phyloP scores from a whole-genome alignment of 768 basidiomycete species.

The Lepiota brunneoincarnata region DNA sequence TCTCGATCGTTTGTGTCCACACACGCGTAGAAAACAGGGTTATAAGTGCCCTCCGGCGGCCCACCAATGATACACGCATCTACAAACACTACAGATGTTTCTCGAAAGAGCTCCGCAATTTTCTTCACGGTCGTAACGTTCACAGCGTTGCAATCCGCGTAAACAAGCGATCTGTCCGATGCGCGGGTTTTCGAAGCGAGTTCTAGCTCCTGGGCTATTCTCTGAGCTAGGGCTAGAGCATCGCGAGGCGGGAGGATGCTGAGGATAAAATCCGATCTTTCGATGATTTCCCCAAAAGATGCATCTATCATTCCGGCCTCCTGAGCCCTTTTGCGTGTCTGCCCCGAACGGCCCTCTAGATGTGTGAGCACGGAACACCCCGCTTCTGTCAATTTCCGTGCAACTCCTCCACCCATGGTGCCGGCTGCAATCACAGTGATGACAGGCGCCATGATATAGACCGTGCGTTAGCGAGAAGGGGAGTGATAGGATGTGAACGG shows the following conservation, averaged over 20 bases:
- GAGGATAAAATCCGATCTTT: constrained; percentile 43
- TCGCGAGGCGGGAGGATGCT: constrained; percentile 59
- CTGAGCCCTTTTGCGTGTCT: constrained; percentile 43
- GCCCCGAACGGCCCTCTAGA: constrained; percentile 50
- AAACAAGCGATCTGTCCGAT: constrained; percentile 28
- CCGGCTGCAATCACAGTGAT: constrained; percentile 55
- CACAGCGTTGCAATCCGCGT: constrained; percentile 59
- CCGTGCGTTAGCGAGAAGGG: no score
- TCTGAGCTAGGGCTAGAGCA: constrained; percentile 43
- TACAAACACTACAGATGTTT: constrained; percentile 38
- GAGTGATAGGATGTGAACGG: no score
- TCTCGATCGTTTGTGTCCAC: constrained; percentile 33
- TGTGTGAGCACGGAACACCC: constrained; percentile 55
- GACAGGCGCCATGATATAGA: constrained; percentile 11
- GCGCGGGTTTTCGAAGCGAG: constrained; percentile 12
- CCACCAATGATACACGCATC: constrained; percentile 59
- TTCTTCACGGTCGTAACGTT: constrained; percentile 46
- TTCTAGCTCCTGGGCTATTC: constrained; percentile 31
- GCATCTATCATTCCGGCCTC: constrained; percentile 47
- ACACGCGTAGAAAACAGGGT: constrained; percentile 58
- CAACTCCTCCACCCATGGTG: constrained; percentile 60
- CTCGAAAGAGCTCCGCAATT: constrained; percentile 42
- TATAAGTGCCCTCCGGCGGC: constrained; percentile 44
- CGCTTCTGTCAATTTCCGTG: constrained; percentile 38
- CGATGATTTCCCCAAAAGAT: constrained; percentile 25